Evolutionary conservation across 2,329 filamentous ascomycete species (phyloP), one percentile per base, ranked within the genome.

Genomic region (Exophiala bonariae): DNA sequence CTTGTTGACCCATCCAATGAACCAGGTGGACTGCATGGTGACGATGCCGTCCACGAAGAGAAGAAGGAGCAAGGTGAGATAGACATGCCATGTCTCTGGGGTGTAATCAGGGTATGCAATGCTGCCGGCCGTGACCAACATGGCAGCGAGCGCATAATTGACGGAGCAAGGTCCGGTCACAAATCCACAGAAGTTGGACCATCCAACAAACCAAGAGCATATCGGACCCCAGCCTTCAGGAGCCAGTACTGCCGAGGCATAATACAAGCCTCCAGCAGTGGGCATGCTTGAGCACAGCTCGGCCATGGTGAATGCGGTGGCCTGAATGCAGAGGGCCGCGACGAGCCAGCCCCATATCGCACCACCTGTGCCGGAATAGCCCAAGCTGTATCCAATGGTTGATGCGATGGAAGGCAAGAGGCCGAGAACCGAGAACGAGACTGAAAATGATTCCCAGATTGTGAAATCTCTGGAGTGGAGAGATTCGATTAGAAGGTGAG

Each of bases 351-450:
- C 65, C 60, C 60, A 52, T 9, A 55, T 49, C n/a, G 58, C 55
- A 34, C 63, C 63, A 26, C 58, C 61, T 1, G 59, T 54, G 4
- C 64, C 63, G 3, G 66, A 58, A 54, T 67, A 66, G 3, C 60
- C 65, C 6, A 68, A 56, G 42, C 60, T 62, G 44, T 66, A 70
- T 3, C 50, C 40, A 13, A 71, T 58, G 2, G 66, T 69, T 8
- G 65, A 66, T 6, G 67, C 66, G 32, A 71, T 61, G 3, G 63
- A 67, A 8, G 68, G 68, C 4, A 70, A 47, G 10, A 71, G 61
- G 14, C 68, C 67, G 6, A 68, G 52, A 10, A 65, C 58, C 1
- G 62, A 60, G 51, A 68, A 68, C 0, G 63, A 67, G 17, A 68
- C 63, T 2, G 58, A 61, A 55, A 69, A 69, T 6, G 61, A 65